Evolutionary conservation across 2,329 filamentous ascomycete species (phyloP), one percentile per base, ranked within the genome.

Genomic region (Pseudogymnoascus verrucosus): DNA sequence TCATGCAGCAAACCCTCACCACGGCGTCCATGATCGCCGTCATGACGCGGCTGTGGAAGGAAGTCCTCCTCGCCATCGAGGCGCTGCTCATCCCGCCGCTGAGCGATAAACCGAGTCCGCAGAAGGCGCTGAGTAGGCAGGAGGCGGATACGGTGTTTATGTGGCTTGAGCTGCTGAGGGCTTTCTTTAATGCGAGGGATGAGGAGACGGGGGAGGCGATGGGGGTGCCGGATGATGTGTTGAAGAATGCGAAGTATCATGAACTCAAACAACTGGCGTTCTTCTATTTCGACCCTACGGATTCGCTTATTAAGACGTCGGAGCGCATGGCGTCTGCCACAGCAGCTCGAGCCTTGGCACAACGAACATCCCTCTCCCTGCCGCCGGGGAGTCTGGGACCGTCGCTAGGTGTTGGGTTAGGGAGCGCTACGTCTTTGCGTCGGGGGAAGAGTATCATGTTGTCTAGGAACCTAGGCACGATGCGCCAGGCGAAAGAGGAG

Each of bases 21-120:
- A 89, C 92, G 64, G 88, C 91, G 64, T 96, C 95, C n/a, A 97
- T 99, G 93, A 87, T 93, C 70, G 93, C 95, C 74, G 95, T 99
- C 70, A 99, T 99, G 95, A 96, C 92, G 21, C 87, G 95, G 51
- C 78, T 99, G 5, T 99, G 95, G 95, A 99, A 99, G 77, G 95
- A 99, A 75, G 93, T 96, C 0, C 82, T 99, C 14, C 87, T 93
- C 69, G 96, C 93, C 0, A 89, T 98, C 67, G 95, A 99, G 76
- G 84, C 85, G 39, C 81, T 99, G 16, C 83, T 99, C 40, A 93
- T 99, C 2, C 95, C 95, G 16, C 95, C 95, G 6, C 79, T 99
- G 8, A 97, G 93, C 5, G 95, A 99, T 74, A 99, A 99, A 74
- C 90, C 89, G 4, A 96, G 92, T 1, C 84, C 85, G 65, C 93